These are phyloP conservation scores for Stagonosporopsis tanaceti DNA, from an alignment of 2,329 filamentous ascomycete species.

Conservation along the genomic window DNA sequence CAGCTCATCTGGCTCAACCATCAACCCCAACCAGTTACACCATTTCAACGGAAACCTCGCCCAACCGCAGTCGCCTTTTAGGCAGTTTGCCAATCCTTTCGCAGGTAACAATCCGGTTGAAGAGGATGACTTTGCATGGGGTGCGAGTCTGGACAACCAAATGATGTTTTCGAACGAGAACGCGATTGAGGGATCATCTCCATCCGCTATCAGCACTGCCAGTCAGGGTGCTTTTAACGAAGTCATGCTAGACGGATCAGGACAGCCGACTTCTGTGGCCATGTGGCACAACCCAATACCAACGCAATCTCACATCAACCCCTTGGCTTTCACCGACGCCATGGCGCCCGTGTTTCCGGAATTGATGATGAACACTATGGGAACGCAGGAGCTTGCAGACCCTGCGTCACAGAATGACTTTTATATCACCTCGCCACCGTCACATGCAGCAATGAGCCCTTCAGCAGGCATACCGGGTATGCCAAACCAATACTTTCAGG, in stretches of 20 bases:
- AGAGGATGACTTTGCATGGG: conserved; percentile 86
- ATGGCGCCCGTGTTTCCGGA: conserved; percentile 79
- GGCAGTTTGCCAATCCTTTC: conserved; percentile 59
- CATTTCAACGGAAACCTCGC: conserved; percentile 84
- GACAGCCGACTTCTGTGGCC: conserved; percentile 47
- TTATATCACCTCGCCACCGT: conserved; percentile 80
- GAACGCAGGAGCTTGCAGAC: conserved; percentile 76
- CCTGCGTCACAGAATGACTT: conserved; percentile 74
- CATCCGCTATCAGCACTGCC: conserved; percentile 92
- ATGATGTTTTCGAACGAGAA: conserved; percentile 70
- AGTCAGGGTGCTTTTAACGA: conserved; percentile 93
- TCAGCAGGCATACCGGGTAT: conserved; percentile 70
- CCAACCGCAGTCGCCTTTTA: conserved; percentile 60
- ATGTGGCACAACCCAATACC: conserved; percentile 62
- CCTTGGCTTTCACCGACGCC: conserved; percentile 76
- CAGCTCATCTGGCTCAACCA: conserved; percentile 61
- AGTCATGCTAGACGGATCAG: conserved; percentile 81
- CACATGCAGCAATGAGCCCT: conserved; percentile 77
- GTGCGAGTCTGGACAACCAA: conserved; percentile 79
- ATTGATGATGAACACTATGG: conserved; percentile 70
- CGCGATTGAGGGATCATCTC: conserved; percentile 90
- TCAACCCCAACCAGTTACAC: conserved; percentile 76
- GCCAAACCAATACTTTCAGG: conserved; percentile 67
- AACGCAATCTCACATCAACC: conserved; percentile 70
- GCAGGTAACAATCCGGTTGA: conserved; percentile 67